Evolutionary conservation across 208 protist genomes (phyloP).

Genomic region (Trypanosoma brucei): DNA sequence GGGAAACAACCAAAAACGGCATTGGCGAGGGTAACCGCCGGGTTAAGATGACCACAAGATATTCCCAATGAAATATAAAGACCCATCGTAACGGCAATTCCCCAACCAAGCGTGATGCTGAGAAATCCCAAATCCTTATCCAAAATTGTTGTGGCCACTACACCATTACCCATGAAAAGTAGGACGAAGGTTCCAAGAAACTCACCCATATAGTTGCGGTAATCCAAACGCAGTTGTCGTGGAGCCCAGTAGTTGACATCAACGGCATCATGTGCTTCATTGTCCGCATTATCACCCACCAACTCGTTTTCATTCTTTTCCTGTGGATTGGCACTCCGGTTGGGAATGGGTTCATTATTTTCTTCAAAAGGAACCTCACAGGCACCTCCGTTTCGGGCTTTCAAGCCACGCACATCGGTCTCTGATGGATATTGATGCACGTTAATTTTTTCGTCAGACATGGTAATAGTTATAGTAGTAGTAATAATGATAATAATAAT

Average conservation of each 20-base stretch:
- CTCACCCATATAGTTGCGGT: conserved; percentile 46
- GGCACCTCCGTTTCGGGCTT: too few relatives aligned
- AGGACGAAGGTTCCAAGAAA: conserved; percentile 51
- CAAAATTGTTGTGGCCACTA: conserved; percentile 26
- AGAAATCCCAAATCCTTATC: conserved; percentile 20
- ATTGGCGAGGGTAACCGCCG: conserved; percentile 46
- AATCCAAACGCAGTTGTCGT: conserved; percentile 21
- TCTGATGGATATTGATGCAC: too few relatives aligned
- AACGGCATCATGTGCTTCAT: too few relatives aligned
- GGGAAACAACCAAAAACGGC: conserved; percentile 31
- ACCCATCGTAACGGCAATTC: conserved; percentile 30
- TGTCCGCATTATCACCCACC: too few relatives aligned
- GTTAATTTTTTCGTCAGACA: not conserved
- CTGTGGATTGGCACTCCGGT: too few relatives aligned
- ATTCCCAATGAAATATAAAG: conserved; percentile 40
- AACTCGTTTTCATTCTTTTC: too few relatives aligned
- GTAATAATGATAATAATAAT: conserved; percentile 4
- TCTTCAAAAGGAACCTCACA: too few relatives aligned
- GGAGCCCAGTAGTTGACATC: conserved; percentile 25
- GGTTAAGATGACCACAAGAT: conserved; percentile 51
- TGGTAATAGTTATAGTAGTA: conserved; percentile 8
- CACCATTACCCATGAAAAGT: conserved; percentile 38
- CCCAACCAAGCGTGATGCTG: conserved; percentile 40
- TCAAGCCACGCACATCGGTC: too few relatives aligned
- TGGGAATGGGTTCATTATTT: too few relatives aligned